These are phyloP conservation scores for Vitis cinerea DNA, from an alignment of 164 flowering plant species.

Conservation along the genomic window DNA sequence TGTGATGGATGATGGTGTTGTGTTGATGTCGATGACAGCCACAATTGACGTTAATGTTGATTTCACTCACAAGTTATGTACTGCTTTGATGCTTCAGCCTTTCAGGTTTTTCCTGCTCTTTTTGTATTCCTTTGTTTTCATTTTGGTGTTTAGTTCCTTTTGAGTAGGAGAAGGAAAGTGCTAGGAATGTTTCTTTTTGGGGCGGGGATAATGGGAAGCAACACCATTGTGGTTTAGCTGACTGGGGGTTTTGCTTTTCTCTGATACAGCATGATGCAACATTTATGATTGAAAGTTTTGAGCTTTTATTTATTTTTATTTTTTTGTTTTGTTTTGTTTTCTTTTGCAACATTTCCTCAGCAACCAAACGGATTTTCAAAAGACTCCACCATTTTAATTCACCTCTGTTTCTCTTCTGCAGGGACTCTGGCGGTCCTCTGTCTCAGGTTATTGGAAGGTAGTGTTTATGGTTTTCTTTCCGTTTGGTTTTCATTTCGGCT, in stretches of 20 bases:
- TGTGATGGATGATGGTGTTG: not conserved
- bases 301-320: not conserved
- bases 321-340: no score
- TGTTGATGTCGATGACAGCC: slow-evolving; percentile 39
- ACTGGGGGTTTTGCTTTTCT: not conserved
- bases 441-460: slow-evolving; percentile 78
- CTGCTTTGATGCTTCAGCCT: slow-evolving; percentile 65
- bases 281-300: not conserved
- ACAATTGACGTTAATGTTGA: slow-evolving; percentile 91
- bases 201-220: no score
- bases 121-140: not conserved
- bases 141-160: not conserved
- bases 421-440: slow-evolving; percentile 58
- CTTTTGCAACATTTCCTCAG: not conserved
- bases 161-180: not conserved
- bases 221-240: not conserved
- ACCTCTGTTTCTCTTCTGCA: slow-evolving; percentile 16
- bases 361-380: not conserved
- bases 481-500: not conserved
- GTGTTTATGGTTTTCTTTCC: not conserved
- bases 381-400: not conserved
- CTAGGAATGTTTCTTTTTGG: not conserved
- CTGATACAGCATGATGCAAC: not conserved
- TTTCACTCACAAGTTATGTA: slow-evolving; percentile 83
- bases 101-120: slow-evolving; percentile 46